Evolutionary conservation across 1,139 yeast genomes (phyloP).

Genomic region (Scheffersomyces segobiensis): DNA sequence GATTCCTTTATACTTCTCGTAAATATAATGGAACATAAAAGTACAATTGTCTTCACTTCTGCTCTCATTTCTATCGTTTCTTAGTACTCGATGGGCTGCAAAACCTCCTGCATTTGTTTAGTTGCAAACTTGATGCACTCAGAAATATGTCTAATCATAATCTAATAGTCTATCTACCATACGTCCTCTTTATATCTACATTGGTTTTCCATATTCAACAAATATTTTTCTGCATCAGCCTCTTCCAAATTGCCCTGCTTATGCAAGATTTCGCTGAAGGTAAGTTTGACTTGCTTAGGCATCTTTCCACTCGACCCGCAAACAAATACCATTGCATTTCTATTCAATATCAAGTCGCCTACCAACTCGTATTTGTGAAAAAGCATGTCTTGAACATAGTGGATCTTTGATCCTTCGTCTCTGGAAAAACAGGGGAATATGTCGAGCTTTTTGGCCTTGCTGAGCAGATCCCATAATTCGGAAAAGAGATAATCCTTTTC

Average conservation of each 20-base stretch:
- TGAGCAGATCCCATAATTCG: conserved; percentile 49
- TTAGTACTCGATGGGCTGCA: too few species aligned
- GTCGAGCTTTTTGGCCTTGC: conserved; percentile 21
- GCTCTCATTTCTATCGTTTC: background rate
- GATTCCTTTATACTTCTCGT: too few species aligned
- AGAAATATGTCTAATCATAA: too few species aligned
- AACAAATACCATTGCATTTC: conserved; percentile 63
- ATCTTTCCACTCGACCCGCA: conserved; percentile 95
- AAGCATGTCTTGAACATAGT: conserved; percentile 74
- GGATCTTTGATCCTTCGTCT: conserved; percentile 37
- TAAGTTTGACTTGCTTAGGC: conserved; percentile 88
- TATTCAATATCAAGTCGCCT: conserved; percentile 52
- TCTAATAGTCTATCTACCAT: conserved; percentile 50
- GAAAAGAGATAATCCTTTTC: conserved; percentile 70
- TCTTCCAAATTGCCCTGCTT: conserved; percentile 39
- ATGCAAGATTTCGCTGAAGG: conserved; percentile 61
- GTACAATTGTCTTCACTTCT: background rate
- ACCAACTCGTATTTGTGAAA: conserved; percentile 50
- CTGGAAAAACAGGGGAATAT: conserved; percentile 22
- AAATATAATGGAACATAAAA: too few species aligned
- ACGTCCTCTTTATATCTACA: conserved; percentile 87
- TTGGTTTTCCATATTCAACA: conserved; percentile 61
- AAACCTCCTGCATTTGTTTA: background rate
- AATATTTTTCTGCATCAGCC: conserved; percentile 49
- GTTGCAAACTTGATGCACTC: background rate